Percentiles rank a stretch among this genome's conserved stretches.
These are phyloP conservation scores for Coccomyxa sp. DNA, from an alignment of 139 green algal species.

Conservation along the genomic window DNA sequence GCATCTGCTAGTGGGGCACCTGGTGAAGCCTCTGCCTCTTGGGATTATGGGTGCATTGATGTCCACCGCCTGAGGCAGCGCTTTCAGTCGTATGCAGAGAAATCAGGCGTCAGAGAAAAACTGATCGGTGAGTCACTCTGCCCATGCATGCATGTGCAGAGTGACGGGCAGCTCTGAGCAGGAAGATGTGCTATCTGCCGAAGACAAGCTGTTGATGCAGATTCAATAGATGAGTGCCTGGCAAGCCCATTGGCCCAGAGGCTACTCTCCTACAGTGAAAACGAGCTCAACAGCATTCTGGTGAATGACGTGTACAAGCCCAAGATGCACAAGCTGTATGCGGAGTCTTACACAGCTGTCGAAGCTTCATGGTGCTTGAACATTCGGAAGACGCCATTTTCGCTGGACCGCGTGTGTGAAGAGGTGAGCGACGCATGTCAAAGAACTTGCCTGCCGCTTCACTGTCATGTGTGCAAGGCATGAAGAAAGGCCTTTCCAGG, in stretches of 20 bases:
- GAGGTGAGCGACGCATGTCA: constrained; percentile 8
- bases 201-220: background rate
- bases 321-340: constrained; percentile 42
- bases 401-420: constrained; percentile 13
- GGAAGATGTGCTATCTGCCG: background rate
- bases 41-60: constrained; percentile 11
- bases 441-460: background rate
- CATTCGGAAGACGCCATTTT: constrained; percentile 24
- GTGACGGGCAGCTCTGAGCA: no score
- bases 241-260: background rate
- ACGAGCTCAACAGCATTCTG: constrained; percentile 7
- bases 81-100: constrained; percentile 9
- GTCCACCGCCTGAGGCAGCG: background rate
- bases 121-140: background rate
- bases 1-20: no score
- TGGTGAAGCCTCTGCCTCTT: background rate
- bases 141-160: background rate
- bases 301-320: constrained; percentile 47
- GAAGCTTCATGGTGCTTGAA: constrained; percentile 45
- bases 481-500: no score
- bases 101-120: background rate
- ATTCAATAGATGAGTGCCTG: background rate
- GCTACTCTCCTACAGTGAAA: constrained; percentile 6
- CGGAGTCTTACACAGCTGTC: constrained; percentile 20
- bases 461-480: background rate